Percentiles rank a stretch among this genome's conserved stretches.
Conservation (phyloP, 2,329 filamentous ascomycete species). For the Chaetothyriales sp. region DNA sequence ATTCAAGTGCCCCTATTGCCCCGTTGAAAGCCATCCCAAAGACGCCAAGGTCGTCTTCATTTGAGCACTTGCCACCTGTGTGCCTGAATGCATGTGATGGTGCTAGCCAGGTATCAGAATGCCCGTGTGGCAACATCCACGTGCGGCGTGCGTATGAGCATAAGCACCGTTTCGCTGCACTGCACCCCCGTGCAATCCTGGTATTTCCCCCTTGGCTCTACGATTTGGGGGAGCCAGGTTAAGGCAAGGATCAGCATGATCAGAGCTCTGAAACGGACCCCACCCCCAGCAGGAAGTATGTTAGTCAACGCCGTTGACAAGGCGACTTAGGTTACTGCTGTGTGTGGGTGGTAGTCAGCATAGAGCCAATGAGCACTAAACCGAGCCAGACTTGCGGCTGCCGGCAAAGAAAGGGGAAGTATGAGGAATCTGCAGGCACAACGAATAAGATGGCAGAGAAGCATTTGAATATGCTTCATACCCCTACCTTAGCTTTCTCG, state of each 20-base stretch:
- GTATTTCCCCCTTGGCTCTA: neutral
- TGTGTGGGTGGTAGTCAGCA: neutral
- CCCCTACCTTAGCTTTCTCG: neutral
- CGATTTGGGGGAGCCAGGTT: neutral
- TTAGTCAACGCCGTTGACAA: neutral
- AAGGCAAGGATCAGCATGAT: neutral
- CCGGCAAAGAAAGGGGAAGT: neutral
- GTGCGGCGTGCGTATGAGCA: neutral
- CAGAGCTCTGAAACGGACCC: neutral
- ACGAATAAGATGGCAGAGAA: neutral
- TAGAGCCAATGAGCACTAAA: neutral
- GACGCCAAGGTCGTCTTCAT: constrained; percentile 62
- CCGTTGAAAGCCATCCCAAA: constrained; percentile 59
- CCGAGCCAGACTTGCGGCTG: neutral
- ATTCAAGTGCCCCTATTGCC: constrained; percentile 96
- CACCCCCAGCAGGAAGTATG: neutral
- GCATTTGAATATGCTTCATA: neutral
- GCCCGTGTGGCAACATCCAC: neutral
- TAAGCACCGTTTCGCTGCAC: neutral
- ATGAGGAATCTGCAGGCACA: neutral
- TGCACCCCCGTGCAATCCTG: neutral
- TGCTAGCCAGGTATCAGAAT: neutral
- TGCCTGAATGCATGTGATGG: neutral
- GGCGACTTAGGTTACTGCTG: neutral
- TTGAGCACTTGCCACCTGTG: constrained; percentile 23